Base-by-base conservation (phyloP, 2,329 filamentous ascomycete species). In the Corynespora cassiicola region DNA sequence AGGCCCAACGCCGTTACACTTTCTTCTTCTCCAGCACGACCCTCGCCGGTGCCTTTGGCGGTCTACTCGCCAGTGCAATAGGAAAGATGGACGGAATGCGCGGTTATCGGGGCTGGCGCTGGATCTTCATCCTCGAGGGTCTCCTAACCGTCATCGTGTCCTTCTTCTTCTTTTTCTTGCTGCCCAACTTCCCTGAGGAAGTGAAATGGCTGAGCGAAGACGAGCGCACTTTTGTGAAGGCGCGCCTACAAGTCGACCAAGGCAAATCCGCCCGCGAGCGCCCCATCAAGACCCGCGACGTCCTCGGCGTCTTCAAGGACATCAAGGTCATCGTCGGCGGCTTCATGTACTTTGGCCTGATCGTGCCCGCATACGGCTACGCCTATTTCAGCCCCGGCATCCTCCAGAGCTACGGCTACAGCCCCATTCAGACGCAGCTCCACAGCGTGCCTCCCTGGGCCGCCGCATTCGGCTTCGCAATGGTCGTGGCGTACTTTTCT, bases 21-120 rank as follows among this genome's bases (percentile, higher is more conserved):
- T 91, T 97, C 75, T 97, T 97, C 77, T 97, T 97, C 75, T 85
- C 81, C 58, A 88, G 80, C 18, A 91, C 88, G 1, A 87, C 85
- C 0, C 74, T 92, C 3, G 88, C 88, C 1, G 88, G 88, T 20
- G 88, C 90, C 0, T 96, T 96, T 56, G 90, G 89, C 27, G 90
- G 90, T 2, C 78, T 96, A 1, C 77, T 96, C 4, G 91, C 91
- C 1, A 86, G 84, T 1, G 91, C 86, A 0, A 95, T 96, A 47
- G 88, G 88, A n/a, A 88, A 94, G 59, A 91, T 96, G 88, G 80
- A 90, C 50, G 80, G 80, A 3, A 49, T 87, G 8, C 69, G 75
- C 7, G 82, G 81, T 15, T 94, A 91, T 57, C 55, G 67, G 1
- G 88, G 86, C 7, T 94, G 88, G 88, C 75, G 87, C 9, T 91